Percentiles rank a stretch among this genome's conserved stretches.
Conservation (phyloP, 2,329 filamentous ascomycete genomes). For the Aspergillus sp. region DNA sequence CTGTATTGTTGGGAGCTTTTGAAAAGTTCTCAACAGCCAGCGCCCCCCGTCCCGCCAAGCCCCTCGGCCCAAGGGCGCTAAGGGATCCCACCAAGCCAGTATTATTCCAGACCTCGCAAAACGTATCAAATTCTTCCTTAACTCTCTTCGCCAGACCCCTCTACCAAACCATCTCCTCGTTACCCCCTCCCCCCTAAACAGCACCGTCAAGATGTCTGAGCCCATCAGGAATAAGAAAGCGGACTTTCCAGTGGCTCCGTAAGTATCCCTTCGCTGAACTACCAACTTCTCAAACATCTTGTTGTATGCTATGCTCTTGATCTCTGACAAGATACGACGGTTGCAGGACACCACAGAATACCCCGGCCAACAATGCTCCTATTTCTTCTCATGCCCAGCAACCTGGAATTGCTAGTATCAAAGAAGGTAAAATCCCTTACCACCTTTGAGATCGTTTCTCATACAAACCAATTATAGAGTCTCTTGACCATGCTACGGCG, state of each 20-base stretch:
- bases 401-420: constrained; percentile 90
- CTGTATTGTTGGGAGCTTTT: constrained; percentile 31
- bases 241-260: constrained; percentile 64
- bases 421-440: constrained; percentile 72
- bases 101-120: constrained; percentile 40
- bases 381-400: constrained; percentile 98
- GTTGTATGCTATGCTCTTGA: constrained; percentile 10
- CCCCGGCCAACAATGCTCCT: constrained; percentile 89
- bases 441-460: background rate
- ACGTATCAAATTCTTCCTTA: constrained; percentile 43
- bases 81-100: constrained; percentile 43
- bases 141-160: constrained; percentile 27
- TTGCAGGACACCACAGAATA: constrained; percentile 94
- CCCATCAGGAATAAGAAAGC: constrained; percentile 68
- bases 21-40: constrained; percentile 35
- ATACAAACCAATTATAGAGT: constrained; percentile 63
- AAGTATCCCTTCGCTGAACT: constrained; percentile 43
- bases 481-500: constrained; percentile 80
- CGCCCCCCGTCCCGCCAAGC: constrained; percentile 41
- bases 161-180: constrained; percentile 20
- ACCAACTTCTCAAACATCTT: background rate
- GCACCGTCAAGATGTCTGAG: constrained; percentile 58
- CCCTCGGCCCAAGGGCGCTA: constrained; percentile 44
- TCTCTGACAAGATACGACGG: constrained; percentile 33
- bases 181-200: constrained; percentile 11